Base-by-base conservation (phyloP, 2,329 filamentous ascomycete species). In the Elsinoe perseae region DNA sequence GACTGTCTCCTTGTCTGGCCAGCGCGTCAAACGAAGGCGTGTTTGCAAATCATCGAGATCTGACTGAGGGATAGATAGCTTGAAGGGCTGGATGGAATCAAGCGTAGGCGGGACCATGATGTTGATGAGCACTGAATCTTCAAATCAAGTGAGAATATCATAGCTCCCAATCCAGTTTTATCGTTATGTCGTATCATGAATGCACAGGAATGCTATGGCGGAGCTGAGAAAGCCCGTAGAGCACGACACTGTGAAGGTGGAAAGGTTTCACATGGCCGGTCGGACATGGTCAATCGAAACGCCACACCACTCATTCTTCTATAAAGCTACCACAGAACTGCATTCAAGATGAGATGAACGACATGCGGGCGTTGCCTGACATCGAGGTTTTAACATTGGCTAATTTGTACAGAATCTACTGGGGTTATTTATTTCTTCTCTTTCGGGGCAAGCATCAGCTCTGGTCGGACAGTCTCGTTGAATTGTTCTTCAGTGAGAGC, bases 371-470 rank as follows among this genome's bases (percentile, higher is more conserved):
- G n/a, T n/a, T n/a, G n/a, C n/a, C n/a, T n/a, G n/a, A n/a, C n/a
- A n/a, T n/a, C n/a, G n/a, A n/a, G 44, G 44, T 50, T 30, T 50
- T 50, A 23, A 32, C 44, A 50, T 30, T 30, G 32, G 44, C 27
- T 50, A 50, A 25, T 21, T 20, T 53, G 28, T 53, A 53, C 50
- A 53, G 12, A 34, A 38, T 50, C 44, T 50, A 32, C 44, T 25
- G 14, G 23, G 18, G 14, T 34, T 36, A 16, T 42, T 61, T 75
- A 79, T 68, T 83, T 81, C 70, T 80, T 80, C 67, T 85, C 82
- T 72, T 83, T 85, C 50, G 92, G 92, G 59, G 85, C 85, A 68
- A 98, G 80, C 92, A 98, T 98, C 69, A 97, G 81, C 77, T 97
- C 92, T 21, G 93, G 93, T 66, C 84, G 84, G 63, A 98, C 93